phyloP scores from a whole-genome alignment of 1,284 basidiomycete genomes.

The Earliella scabrosa region DNA sequence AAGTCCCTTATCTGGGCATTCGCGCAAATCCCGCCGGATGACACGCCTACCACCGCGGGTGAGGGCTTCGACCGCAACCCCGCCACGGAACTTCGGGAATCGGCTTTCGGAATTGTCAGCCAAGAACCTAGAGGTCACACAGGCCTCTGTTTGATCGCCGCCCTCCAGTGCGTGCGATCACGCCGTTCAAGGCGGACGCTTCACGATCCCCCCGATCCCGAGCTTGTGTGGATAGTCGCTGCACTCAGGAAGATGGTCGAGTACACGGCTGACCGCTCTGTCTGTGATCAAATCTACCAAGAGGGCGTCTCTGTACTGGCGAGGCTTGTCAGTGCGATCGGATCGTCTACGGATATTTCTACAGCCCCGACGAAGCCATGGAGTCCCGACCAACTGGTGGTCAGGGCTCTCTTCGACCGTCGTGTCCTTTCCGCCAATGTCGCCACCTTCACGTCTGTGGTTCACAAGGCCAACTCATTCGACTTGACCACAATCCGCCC shows the following conservation, averaged over 20 bases:
- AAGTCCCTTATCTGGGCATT: constrained; percentile 60
- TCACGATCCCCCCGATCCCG: neutral
- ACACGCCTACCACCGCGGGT: constrained; percentile 21
- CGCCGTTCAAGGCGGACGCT: constrained; percentile 1
- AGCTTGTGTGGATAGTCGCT: constrained; percentile 39
- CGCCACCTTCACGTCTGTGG: constrained; percentile 24
- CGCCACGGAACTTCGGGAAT: constrained; percentile 18
- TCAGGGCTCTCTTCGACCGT: constrained; percentile 36
- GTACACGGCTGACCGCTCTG: no score
- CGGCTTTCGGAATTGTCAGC: constrained; percentile 44
- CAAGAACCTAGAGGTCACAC: constrained; percentile 49
- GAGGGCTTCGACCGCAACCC: constrained; percentile 7
- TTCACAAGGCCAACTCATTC: constrained; percentile 30
- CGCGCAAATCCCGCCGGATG: constrained; percentile 28
- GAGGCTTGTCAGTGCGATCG: constrained; percentile 40
- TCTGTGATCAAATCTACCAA: constrained; percentile 31
- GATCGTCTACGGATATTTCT: constrained; percentile 12
- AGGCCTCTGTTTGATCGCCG: constrained; percentile 41
- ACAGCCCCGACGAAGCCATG: neutral
- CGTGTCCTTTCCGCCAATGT: constrained; percentile 28
- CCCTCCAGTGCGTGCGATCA: constrained; percentile 35
- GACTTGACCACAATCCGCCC: constrained; percentile 36
- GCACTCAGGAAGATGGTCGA: constrained; percentile 46
- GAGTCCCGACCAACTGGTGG: constrained; percentile 17
- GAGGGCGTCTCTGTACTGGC: constrained; percentile 46